phyloP scores from a whole-genome alignment of 1,139 yeast genomes.

The Meyerozyma athensensis region DNA sequence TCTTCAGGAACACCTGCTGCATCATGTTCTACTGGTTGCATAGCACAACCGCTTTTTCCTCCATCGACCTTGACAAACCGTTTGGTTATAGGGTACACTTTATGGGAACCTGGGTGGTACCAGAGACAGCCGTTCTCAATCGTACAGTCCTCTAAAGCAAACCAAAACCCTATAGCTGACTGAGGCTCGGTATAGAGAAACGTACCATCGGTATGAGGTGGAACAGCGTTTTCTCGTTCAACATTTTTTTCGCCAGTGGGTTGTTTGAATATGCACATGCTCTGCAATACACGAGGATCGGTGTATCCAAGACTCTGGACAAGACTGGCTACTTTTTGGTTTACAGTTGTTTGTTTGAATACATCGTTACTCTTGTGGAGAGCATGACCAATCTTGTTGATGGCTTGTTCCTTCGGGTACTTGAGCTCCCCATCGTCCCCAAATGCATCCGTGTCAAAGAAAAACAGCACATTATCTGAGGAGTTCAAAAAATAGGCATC shows the following conservation, averaged over 20 bases:
- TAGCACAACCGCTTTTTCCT: constrained; percentile 49
- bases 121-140: constrained; percentile 64
- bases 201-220: constrained; percentile 74
- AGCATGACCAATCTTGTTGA: constrained; percentile 80
- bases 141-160: constrained; percentile 74
- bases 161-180: constrained; percentile 77
- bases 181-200: constrained; percentile 71
- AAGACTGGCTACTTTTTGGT: constrained; percentile 44
- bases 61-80: constrained; percentile 56
- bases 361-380: constrained; percentile 51
- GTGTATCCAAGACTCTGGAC: constrained; percentile 48
- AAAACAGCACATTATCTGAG: constrained; percentile 63
- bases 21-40: constrained; percentile 27
- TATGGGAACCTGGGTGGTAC: constrained; percentile 73
- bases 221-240: constrained; percentile 64
- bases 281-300: constrained; percentile 72
- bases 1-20: constrained; percentile 16
- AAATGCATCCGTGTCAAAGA: constrained; percentile 71
- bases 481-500: constrained; percentile 69
- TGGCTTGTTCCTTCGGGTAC: constrained; percentile 51
- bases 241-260: constrained; percentile 36
- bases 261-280: constrained; percentile 78
- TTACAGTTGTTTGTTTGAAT: constrained; percentile 50
- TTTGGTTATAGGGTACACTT: constrained; percentile 50
- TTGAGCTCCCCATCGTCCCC: constrained; percentile 45